phyloP scores from a whole-genome alignment of 106 monocot genomes.

The Gastrodia elata region DNA sequence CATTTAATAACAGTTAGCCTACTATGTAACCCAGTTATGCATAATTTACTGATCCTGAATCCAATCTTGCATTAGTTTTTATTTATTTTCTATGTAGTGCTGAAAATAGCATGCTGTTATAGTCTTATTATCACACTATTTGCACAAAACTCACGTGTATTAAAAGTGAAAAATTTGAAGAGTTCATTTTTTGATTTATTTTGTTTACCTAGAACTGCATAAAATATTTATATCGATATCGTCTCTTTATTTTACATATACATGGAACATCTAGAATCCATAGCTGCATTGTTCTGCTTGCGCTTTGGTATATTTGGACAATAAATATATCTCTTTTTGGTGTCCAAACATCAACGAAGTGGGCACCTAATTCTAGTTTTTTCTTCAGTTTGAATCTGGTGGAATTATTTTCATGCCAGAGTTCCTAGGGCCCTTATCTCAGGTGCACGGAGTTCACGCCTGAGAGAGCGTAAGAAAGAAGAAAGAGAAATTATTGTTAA shows the following conservation, averaged over 20 bases:
- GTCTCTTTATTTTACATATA: neutral
- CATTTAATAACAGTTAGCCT: neutral
- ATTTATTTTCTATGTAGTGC: neutral
- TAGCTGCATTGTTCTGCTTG: neutral
- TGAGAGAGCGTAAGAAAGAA: conserved; percentile 83
- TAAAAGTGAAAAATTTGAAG: neutral
- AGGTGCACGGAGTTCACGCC: conserved; percentile 68
- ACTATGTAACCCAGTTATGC: neutral
- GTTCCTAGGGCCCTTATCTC: conserved; percentile 65
- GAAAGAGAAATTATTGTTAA: conserved; percentile 85
- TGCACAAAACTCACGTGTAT: neutral
- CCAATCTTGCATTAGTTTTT: neutral
- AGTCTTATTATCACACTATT: neutral
- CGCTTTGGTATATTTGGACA: conserved; percentile 1
- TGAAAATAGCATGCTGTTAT: neutral
- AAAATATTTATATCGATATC: neutral
- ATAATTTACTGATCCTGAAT: neutral
- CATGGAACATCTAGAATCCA: neutral
- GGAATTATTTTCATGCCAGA: conserved; percentile 97
- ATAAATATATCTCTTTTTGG: conserved; percentile 22
- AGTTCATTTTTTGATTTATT: neutral
- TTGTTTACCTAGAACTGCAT: neutral
- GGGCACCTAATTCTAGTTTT: conserved; percentile 71
- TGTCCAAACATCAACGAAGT: conserved; percentile 63
- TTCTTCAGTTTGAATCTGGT: conserved; percentile 97